Evolutionary conservation across 306 rosid genomes (phyloP).

Genomic region (Begonia fuchsioides): DNA sequence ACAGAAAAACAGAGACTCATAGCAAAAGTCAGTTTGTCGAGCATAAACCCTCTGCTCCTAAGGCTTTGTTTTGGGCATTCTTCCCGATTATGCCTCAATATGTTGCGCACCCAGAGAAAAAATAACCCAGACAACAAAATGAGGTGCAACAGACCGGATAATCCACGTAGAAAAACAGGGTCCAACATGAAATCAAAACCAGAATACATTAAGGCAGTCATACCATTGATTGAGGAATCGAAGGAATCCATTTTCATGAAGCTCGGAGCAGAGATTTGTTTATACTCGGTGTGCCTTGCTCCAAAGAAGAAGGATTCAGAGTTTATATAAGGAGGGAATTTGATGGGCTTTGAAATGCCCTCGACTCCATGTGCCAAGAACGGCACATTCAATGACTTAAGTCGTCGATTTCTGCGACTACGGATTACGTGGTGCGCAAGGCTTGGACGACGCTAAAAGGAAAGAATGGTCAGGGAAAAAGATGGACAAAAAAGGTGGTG

Average conservation of each 20-base stretch:
- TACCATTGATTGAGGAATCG: conserved; percentile 9
- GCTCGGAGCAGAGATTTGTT: conserved; percentile 6
- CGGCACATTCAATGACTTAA: conserved; percentile 6
- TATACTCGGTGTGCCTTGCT: background rate
- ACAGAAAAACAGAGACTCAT: conserved; percentile 20
- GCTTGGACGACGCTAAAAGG: conserved; percentile 4
- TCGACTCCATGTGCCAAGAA: background rate
- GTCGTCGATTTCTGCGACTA: conserved; percentile 5
- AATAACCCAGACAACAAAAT: conserved; percentile 20
- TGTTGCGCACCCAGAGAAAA: conserved; percentile 27
- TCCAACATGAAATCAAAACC: conserved; percentile 19
- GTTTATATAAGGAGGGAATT: background rate
- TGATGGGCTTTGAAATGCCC: background rate
- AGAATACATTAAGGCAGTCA: conserved; percentile 11
- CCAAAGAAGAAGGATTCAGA: background rate
- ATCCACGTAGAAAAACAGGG: conserved; percentile 27
- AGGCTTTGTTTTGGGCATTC: conserved; percentile 15
- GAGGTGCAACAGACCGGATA: conserved; percentile 37
- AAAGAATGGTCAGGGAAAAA: background rate
- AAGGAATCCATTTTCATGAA: conserved; percentile 13
- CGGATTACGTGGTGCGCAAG: conserved; percentile 18
- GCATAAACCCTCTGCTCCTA: conserved; percentile 5
- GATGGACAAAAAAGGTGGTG: background rate
- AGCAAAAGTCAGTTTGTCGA: conserved; percentile 11
- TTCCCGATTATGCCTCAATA: conserved; percentile 10